Evolutionary conservation across 2,329 filamentous ascomycete species (phyloP).

Genomic region (Knufia fluminis): DNA sequence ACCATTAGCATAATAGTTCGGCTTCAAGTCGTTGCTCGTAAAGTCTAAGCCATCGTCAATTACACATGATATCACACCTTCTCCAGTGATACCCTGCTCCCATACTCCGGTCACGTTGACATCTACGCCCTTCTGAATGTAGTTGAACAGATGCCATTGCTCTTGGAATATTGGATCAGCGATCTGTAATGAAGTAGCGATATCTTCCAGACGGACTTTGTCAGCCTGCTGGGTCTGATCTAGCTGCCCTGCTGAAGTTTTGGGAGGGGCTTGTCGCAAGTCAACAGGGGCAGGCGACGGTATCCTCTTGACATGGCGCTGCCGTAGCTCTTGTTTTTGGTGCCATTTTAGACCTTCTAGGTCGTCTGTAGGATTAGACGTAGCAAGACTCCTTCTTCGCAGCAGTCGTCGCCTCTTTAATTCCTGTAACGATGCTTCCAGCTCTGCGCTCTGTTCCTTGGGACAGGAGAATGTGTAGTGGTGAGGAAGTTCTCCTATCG

Average conservation of each 20-base stretch:
- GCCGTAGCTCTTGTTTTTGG: conserved; percentile 63
- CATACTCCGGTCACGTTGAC: conserved; percentile 94
- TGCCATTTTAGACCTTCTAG: conserved; percentile 69
- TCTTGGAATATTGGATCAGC: conserved; percentile 82
- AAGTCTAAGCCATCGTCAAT: conserved; percentile 95
- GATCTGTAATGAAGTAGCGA: conserved; percentile 63
- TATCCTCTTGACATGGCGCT: conserved; percentile 52
- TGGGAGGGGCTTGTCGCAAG: not conserved
- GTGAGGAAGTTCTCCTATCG: conserved; percentile 63
- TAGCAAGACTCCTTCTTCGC: not conserved
- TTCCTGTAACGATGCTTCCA: conserved; percentile 44
- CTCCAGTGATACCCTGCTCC: conserved; percentile 81
- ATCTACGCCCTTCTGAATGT: conserved; percentile 72
- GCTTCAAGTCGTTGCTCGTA: conserved; percentile 83
- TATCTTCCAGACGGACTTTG: conserved; percentile 48
- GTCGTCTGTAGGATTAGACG: conserved; percentile 34
- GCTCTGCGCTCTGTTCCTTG: conserved; percentile 45
- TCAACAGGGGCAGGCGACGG: conserved; percentile 28
- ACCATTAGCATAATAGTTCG: conserved; percentile 86
- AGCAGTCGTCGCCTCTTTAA: conserved; percentile 43
- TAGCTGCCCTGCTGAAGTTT: not conserved
- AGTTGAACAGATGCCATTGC: conserved; percentile 93
- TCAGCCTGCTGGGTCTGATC: conserved; percentile 35
- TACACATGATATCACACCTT: conserved; percentile 82
- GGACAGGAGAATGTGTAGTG: conserved; percentile 80